phyloP scores from a whole-genome alignment of 2,329 filamentous ascomycete genomes.

The Monosporascus cannonballus region DNA sequence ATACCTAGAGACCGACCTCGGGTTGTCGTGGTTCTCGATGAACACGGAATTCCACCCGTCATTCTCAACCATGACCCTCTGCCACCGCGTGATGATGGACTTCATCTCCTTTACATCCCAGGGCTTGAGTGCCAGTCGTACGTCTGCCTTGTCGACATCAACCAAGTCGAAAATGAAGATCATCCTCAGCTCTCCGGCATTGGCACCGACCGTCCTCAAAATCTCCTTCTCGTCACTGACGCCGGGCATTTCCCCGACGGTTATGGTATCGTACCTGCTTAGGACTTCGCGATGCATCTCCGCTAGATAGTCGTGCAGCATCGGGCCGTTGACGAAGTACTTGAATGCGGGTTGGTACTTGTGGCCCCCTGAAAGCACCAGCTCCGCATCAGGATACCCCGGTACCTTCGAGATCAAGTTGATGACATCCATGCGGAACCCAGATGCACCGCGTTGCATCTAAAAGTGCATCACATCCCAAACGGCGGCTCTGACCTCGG shows the following conservation, averaged over 20 bases:
- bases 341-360: conserved; percentile 45
- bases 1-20: conserved; percentile 51
- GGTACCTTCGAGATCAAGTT: conserved; percentile 65
- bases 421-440: conserved; percentile 70
- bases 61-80: conserved; percentile 40
- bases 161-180: conserved; percentile 64
- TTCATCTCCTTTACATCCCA: conserved; percentile 35
- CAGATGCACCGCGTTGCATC: conserved; percentile 67
- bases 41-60: conserved; percentile 59
- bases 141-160: conserved; percentile 47
- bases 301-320: conserved; percentile 60
- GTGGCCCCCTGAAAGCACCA: conserved; percentile 36
- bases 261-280: conserved; percentile 58
- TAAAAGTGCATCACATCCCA: conserved; percentile 74
- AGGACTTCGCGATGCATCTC: conserved; percentile 60
- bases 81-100: conserved; percentile 31
- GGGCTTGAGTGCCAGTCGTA: conserved; percentile 41
- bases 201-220: conserved; percentile 51
- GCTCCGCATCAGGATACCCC: conserved; percentile 51
- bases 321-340: conserved; percentile 62
- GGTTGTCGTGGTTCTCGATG: conserved; percentile 61
- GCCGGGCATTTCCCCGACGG: conserved; percentile 62
- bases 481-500: conserved; percentile 60
- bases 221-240: conserved; percentile 54
- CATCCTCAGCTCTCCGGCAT: conserved; percentile 59